Conservation (phyloP, 2,329 filamentous ascomycete genomes). For the Xylariaceae sp. region DNA sequence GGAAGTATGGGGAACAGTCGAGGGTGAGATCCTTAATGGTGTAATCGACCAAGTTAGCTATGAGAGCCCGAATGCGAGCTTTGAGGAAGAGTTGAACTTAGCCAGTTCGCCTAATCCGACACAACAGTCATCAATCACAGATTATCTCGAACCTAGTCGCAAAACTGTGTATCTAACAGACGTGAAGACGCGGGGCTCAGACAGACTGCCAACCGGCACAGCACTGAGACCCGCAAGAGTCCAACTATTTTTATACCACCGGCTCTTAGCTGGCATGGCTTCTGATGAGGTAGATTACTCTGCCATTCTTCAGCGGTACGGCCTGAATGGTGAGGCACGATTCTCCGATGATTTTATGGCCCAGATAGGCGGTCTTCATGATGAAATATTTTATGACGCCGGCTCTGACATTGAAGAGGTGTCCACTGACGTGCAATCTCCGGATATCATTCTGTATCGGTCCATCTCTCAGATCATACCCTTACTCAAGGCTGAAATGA, state of each 20-base stretch:
- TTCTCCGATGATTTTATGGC: conserved; percentile 84
- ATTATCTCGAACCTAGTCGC: conserved; percentile 45
- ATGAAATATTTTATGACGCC: conserved; percentile 65
- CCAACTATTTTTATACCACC: conserved; percentile 89
- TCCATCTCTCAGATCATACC: conserved; percentile 54
- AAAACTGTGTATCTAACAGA: conserved; percentile 76
- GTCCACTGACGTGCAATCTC: conserved; percentile 27
- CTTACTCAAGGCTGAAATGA: conserved; percentile 54
- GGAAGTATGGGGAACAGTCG: conserved; percentile 83
- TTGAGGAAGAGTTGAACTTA: conserved; percentile 64
- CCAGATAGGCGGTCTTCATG: conserved; percentile 72
- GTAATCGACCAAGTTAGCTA: conserved; percentile 87
- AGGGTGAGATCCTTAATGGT: conserved; percentile 84
- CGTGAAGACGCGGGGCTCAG: conserved; percentile 79
- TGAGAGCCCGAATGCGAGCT: conserved; percentile 73
- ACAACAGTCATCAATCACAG: conserved; percentile 47
- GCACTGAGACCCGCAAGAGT: conserved; percentile 78
- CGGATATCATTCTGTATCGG: conserved; percentile 53
- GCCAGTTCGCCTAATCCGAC: conserved; percentile 41
- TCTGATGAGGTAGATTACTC: conserved; percentile 72
- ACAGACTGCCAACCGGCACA: conserved; percentile 67
- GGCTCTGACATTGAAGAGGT: conserved; percentile 32
- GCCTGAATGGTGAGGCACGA: conserved; percentile 64
- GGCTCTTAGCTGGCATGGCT: conserved; percentile 78
- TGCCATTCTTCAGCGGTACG: conserved; percentile 73